Conservation (phyloP, 2,329 filamentous ascomycete species). For the Alternaria novae-zelandiae region DNA sequence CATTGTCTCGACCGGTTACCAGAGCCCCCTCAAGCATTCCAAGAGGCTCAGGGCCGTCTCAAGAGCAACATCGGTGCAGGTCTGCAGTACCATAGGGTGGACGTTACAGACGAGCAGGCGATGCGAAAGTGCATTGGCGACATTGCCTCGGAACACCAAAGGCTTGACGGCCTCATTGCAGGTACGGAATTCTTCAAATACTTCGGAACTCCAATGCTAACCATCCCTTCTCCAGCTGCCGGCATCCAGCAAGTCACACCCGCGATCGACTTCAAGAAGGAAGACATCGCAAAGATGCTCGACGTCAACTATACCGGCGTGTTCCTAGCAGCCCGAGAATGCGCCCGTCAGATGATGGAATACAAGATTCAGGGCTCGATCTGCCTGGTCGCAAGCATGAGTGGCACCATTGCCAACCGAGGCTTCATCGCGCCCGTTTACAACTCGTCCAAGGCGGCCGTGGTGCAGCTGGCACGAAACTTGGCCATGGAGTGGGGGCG, state of each 20-base stretch:
- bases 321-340: conserved; percentile 66
- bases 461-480: conserved; percentile 72
- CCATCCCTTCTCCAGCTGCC: conserved; percentile 55
- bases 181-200: conserved; percentile 16
- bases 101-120: conserved; percentile 72
- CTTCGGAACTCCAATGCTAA: not conserved
- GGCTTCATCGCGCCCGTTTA: conserved; percentile 71
- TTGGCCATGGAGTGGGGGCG: conserved; percentile 71
- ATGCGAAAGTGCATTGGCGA: conserved; percentile 70
- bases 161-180: conserved; percentile 78
- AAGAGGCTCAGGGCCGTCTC: conserved; percentile 66
- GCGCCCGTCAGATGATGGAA: conserved; percentile 66
- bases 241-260: conserved; percentile 80
- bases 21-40: conserved; percentile 65
- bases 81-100: conserved; percentile 76
- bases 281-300: conserved; percentile 65
- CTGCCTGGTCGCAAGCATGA: conserved; percentile 67
- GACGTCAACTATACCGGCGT: conserved; percentile 66
- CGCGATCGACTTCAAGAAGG: conserved; percentile 74
- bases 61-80: conserved; percentile 65
- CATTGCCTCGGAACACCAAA: conserved; percentile 72
- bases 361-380: conserved; percentile 64
- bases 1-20: conserved; percentile 69
- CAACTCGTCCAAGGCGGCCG: conserved; percentile 77
- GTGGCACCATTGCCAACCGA: conserved; percentile 64